These are phyloP conservation scores for Carpinus viminea DNA, from an alignment of 306 rosid species.

Conservation along the genomic window DNA sequence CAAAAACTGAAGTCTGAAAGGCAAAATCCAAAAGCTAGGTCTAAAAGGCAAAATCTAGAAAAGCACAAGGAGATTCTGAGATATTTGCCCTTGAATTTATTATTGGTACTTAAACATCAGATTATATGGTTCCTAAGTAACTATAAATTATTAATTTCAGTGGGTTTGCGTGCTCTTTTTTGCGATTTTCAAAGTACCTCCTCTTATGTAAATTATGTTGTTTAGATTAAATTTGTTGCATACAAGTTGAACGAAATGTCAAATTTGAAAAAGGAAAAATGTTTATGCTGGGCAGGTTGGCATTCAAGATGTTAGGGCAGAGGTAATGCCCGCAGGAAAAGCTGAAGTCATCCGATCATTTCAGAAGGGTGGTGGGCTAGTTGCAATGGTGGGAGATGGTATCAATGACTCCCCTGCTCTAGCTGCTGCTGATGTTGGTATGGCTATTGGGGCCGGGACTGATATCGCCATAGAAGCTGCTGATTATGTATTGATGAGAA, in stretches of 20 bases:
- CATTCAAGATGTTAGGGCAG: conserved; percentile 85
- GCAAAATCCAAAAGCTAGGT: no score
- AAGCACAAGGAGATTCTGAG: no score
- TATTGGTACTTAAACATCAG: not conserved
- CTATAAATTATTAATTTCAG: not conserved
- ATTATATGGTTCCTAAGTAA: not conserved
- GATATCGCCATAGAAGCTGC: conserved; percentile 98
- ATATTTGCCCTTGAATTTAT: no score
- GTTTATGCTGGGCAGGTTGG: conserved; percentile 64
- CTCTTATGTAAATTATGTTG: no score
- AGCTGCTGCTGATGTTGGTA: conserved; percentile 94
- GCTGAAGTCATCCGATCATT: conserved; percentile 75
- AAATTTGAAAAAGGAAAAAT: not conserved
- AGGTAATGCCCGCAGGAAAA: conserved; percentile 98
- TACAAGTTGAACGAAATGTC: conserved; percentile 9
- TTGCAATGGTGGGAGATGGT: conserved; percentile 99
- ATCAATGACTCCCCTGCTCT: conserved; percentile 96
- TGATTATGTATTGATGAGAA: conserved; percentile 85
- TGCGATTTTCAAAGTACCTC: not conserved
- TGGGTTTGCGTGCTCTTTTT: not conserved
- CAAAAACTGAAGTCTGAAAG: no score
- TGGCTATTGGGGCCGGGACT: conserved; percentile 98
- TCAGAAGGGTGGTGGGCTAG: conserved; percentile 78
- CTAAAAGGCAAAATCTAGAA: no score
- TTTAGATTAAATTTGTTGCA: conserved; percentile 11